Evolutionary conservation across 2,329 filamentous ascomycete species (phyloP).

Genomic region (Clarireedia hainanense): DNA sequence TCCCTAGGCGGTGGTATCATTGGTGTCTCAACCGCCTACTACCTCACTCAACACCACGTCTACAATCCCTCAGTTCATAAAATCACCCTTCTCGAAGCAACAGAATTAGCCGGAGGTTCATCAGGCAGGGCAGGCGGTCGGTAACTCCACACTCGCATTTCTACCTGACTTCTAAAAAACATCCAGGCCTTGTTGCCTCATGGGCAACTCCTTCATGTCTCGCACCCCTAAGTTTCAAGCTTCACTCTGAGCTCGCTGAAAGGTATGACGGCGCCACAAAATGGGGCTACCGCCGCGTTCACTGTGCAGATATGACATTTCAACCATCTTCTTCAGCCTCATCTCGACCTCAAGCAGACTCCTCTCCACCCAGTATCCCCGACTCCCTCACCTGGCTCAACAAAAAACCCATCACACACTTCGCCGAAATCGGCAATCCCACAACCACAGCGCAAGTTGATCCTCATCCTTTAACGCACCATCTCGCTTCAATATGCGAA

Average conservation of each 20-base stretch:
- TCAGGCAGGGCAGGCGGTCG: slow-evolving; percentile 83
- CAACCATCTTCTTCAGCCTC: not conserved
- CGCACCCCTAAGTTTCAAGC: slow-evolving; percentile 72
- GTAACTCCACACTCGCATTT: not conserved
- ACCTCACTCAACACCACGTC: slow-evolving; percentile 71
- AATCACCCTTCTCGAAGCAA: slow-evolving; percentile 58
- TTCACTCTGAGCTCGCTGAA: slow-evolving; percentile 72
- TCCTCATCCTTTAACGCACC: not conserved
- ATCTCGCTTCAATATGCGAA: not conserved
- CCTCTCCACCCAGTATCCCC: too few species aligned
- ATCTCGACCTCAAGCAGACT: too few species aligned
- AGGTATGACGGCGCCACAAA: slow-evolving; percentile 66
- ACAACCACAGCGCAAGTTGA: not conserved
- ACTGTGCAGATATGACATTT: slow-evolving; percentile 43
- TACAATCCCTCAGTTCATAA: slow-evolving; percentile 66
- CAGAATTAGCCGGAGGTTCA: slow-evolving; percentile 72
- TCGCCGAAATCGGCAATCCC: not conserved
- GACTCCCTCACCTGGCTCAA: not conserved
- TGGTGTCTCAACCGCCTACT: slow-evolving; percentile 81
- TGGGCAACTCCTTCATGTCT: slow-evolving; percentile 84
- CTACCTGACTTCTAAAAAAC: not conserved
- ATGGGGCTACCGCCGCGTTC: slow-evolving; percentile 79
- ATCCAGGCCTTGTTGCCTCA: slow-evolving; percentile 55
- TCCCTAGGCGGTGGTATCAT: slow-evolving; percentile 69
- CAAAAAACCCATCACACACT: not conserved